Base-by-base conservation (phyloP, 768 basidiomycete genomes). In the Hortiboletus campestris region DNA sequence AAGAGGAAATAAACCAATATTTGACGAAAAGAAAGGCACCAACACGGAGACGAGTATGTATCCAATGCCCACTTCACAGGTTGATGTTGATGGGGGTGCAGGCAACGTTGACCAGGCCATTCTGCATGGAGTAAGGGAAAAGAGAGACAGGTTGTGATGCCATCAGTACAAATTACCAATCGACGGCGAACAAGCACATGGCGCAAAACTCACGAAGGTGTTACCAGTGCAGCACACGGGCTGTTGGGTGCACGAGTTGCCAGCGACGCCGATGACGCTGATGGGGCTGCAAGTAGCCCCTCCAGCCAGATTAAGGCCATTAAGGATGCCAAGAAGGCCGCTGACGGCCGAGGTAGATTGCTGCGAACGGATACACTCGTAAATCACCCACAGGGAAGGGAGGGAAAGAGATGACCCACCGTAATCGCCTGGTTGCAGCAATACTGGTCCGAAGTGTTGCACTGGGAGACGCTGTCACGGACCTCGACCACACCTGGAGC, bases 401-500 rank as follows among this genome's bases (percentile, higher is more conserved):
- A 31, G 31, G 31, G 31, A 10, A 11, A 31, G 1, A 11, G 11
- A 31, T 31, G 31, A 10, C 31, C 11, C 31, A 31, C 31, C 25
- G 25, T 2, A 25, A 25, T 25, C 25, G 25, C 25, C 25, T 2
- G 2, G 25, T 25, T 25, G 25, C 25, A 25, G 25, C 25, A 25
- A 25, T 25, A 25, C 25, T 25, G 25, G 25, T 25, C 25, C 25
- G 2, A 2, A 4, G 25, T 25, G 25, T 25, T 25, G 25, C 25
- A 25, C 4, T 25, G 25, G 25, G 25, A 25, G 4, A 25, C 25
- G 4, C 25, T 25, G 17, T 32, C 11, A 3, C 31, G 57, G 3
- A 31, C 58, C 6, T 36, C 38, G 38, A 60, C 29, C 32, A 1
- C 36, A 7, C 4, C 32, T 14, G 59, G 59, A 2, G 59, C 59